Base-by-base conservation (phyloP, 495 filamentous ascomycete genomes). In the Annulohypoxylon maeteangense region DNA sequence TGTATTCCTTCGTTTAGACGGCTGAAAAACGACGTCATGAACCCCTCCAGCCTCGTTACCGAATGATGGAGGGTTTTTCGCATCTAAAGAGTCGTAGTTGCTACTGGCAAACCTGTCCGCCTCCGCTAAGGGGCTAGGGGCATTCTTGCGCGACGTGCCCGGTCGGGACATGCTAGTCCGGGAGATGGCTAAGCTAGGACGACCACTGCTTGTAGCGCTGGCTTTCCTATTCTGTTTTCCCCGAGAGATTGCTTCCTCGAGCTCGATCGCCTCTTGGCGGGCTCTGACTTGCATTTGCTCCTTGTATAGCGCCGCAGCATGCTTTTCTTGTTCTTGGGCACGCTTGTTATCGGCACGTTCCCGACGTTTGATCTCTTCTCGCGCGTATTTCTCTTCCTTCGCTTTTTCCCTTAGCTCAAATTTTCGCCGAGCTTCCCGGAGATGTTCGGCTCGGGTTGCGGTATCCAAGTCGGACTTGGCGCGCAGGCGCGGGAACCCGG, bases 351-450 rank as follows among this genome's bases (percentile, higher is more conserved):
- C 80, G 25, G 79, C 79, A 29, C 82, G 80, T 69, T 85, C 82
- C 8, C 83, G 81, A 62, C 81, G 84, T 70, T 78, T 78, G 70
- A 87, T 82, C 79, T 86, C 80, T 62, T 86, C 84, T n/a, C 83
- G 84, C 40, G 82, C 86, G 54, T 83, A 83, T 71, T 85, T 86
- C 67, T 88, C 86, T 47, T 86, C 82, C 78, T 88, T 87, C 62
- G 78, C 83, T 5, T 79, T 77, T 72, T 88, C 85, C 59, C 81
- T 84, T 76, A 83, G 80, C 70, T 84, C 80, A 61, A 87, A 88
- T 61, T 82, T 84, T 63, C 84, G 83, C 36, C 86, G 85, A 11
- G 84, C 85, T 56, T 79, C 80, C 40, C 82, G 81, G 42, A 88
- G 79, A 32, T 82, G 81, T 58, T 86, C 83, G 45, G 79, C 74